phyloP scores from a whole-genome alignment of 225 moss, liverwort and hornwort genomes.

The Pseudisothecium myosuroides region DNA sequence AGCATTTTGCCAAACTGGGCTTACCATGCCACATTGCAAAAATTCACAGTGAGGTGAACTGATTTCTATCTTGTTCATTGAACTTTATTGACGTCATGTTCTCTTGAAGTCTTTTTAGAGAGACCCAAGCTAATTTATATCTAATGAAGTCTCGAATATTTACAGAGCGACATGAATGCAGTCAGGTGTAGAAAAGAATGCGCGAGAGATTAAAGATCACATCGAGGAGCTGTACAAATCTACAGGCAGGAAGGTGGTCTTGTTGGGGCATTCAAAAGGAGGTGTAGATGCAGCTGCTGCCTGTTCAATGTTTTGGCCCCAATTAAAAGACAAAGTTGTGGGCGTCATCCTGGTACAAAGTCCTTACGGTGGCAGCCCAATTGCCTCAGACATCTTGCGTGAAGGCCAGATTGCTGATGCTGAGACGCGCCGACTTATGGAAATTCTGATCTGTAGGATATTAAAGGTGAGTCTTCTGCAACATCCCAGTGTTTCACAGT shows the following conservation, averaged over 20 bases:
- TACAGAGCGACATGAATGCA: constrained; percentile 15
- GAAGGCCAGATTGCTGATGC: constrained; percentile 95
- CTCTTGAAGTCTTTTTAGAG: not conserved
- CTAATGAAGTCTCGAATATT: not conserved
- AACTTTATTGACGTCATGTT: not conserved
- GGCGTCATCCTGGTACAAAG: constrained; percentile 81
- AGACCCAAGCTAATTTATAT: not conserved
- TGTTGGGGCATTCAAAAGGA: constrained; percentile 93
- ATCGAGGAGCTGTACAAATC: constrained; percentile 76
- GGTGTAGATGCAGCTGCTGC: constrained; percentile 93
- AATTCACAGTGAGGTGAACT: constrained; percentile 85
- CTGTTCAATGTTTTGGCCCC: constrained; percentile 79
- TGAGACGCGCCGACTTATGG: constrained; percentile 79
- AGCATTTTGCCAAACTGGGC: constrained; percentile 79
- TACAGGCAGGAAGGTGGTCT: constrained; percentile 71
- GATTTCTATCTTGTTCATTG: not conserved
- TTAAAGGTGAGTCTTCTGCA: constrained; percentile 48
- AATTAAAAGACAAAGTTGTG: constrained; percentile 75
- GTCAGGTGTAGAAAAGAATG: constrained; percentile 89
- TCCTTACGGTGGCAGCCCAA: constrained; percentile 89
- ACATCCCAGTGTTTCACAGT: not conserved
- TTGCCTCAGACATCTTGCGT: constrained; percentile 90
- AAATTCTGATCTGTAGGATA: constrained; percentile 69
- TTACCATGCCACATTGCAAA: constrained; percentile 79
- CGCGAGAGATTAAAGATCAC: constrained; percentile 68